These are phyloP conservation scores for Volvariella surrecta DNA, from an alignment of 1,284 basidiomycete species.

Conservation along the genomic window DNA sequence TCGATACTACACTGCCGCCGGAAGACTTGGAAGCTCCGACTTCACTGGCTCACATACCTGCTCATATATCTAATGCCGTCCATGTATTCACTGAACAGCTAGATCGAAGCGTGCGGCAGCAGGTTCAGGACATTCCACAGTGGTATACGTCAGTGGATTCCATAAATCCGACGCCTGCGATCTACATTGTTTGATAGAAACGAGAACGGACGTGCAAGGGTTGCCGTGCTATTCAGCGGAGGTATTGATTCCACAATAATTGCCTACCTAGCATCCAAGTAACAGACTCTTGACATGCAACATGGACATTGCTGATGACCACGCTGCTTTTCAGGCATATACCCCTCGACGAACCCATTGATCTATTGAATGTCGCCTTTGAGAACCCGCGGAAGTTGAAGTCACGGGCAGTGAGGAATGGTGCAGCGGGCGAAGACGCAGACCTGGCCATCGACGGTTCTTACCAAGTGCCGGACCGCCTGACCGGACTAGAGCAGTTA, in stretches of 20 bases:
- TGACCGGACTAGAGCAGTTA: conserved; percentile 72
- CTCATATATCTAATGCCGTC: conserved; percentile 33
- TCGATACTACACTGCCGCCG: conserved; percentile 43
- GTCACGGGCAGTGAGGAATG: conserved; percentile 19
- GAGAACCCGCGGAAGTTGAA: conserved; percentile 79
- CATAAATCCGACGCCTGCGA: conserved; percentile 1
- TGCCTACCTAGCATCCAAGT: conserved; percentile 74
- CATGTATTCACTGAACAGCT: conserved; percentile 46
- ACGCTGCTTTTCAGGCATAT: conserved; percentile 42
- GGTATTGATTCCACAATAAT: conserved; percentile 91
- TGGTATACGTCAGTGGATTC: neutral
- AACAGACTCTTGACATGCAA: no score
- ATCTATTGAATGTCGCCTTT: conserved; percentile 94
- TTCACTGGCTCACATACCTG: conserved; percentile 36
- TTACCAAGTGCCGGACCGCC: conserved; percentile 80
- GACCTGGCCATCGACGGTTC: conserved; percentile 16
- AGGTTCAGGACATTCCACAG: conserved; percentile 47
- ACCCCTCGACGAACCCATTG: conserved; percentile 74
- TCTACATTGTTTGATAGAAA: conserved; percentile 6
- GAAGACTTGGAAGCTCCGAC: conserved; percentile 26
- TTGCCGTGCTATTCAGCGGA: conserved; percentile 92
- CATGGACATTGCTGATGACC: neutral
- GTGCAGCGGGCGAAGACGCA: neutral
- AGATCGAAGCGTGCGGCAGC: conserved; percentile 51
- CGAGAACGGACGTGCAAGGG: conserved; percentile 36